These are phyloP conservation scores for Hippophae gyantsensis DNA, from an alignment of 306 rosid species.

Conservation along the genomic window DNA sequence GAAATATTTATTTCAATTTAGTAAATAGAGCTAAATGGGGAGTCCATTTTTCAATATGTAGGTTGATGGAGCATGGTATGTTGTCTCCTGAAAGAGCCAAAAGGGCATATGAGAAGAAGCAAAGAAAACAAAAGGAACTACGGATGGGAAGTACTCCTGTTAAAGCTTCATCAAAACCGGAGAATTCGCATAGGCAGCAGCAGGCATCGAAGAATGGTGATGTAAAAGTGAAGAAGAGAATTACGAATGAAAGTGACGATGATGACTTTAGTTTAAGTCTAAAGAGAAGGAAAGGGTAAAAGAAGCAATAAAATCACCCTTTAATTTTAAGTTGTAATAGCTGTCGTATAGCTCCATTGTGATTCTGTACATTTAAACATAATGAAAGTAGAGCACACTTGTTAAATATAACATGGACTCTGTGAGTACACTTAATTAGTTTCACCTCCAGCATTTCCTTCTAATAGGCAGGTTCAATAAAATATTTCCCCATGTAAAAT, in stretches of 20 bases:
- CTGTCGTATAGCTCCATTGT: too few relatives aligned
- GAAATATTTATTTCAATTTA: too few relatives aligned
- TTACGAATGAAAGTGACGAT: constrained; percentile 38
- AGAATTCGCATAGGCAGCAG: constrained; percentile 46
- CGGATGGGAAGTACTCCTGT: constrained; percentile 58
- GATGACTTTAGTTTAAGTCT: constrained; percentile 55
- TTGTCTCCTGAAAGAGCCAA: constrained; percentile 66
- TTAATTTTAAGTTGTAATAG: too few relatives aligned
- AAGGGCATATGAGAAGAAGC: constrained; percentile 75
- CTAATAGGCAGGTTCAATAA: too few relatives aligned
- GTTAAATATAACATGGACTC: too few relatives aligned
- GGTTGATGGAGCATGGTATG: constrained; percentile 98
- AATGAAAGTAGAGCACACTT: too few relatives aligned
- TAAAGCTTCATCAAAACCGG: constrained; percentile 53
- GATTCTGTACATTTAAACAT: too few relatives aligned
- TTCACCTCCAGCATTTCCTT: too few relatives aligned
- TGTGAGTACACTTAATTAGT: too few relatives aligned
- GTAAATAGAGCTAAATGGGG: too few relatives aligned
- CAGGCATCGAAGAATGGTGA: constrained; percentile 61
- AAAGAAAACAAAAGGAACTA: constrained; percentile 72
- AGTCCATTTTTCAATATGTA: constrained; percentile 19
- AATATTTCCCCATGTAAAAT: too few relatives aligned
- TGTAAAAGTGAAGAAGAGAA: constrained; percentile 55
- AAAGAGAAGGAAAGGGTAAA: constrained; percentile 63
- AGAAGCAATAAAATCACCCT: background rate